Evolutionary conservation across 1,139 yeast genomes (phyloP).

Genomic region (Yamadazyma aaseri): DNA sequence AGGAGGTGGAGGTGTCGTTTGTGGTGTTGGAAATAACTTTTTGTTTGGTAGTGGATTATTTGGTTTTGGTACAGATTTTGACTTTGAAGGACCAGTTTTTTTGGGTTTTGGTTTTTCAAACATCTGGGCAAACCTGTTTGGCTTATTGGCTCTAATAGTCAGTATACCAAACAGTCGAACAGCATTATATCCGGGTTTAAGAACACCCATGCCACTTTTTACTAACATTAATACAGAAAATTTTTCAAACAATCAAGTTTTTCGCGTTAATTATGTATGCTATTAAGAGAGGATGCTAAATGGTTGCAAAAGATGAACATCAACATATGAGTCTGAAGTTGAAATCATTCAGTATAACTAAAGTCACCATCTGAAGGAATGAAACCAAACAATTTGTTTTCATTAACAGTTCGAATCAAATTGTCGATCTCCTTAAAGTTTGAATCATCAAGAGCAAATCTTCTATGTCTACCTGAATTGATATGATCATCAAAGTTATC

Average conservation of each 20-base stretch:
- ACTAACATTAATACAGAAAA: background rate
- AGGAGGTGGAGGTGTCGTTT: background rate
- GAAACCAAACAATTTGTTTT: constrained; percentile 41
- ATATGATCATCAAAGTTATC: constrained; percentile 81
- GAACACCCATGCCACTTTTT: background rate
- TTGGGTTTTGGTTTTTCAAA: constrained; percentile 10
- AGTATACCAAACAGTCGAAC: background rate
- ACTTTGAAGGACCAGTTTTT: constrained; percentile 1
- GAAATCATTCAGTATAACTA: constrained; percentile 20
- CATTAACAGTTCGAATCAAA: constrained; percentile 52
- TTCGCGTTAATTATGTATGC: constrained; percentile 2
- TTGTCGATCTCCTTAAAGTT: constrained; percentile 80
- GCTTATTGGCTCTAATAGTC: constrained; percentile 13
- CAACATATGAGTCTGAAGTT: background rate
- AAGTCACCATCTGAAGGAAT: constrained; percentile 47
- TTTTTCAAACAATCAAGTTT: constrained; percentile 1
- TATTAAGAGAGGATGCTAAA: constrained; percentile 1
- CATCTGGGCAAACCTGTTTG: constrained; percentile 31
- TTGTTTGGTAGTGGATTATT: constrained; percentile 2
- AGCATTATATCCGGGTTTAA: no score
- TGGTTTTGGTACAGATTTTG: constrained; percentile 1
- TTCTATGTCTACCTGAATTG: constrained; percentile 65
- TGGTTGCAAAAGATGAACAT: constrained; percentile 2
- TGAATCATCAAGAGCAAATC: constrained; percentile 70
- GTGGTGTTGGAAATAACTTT: constrained; percentile 1